Evolutionary conservation across 768 basidiomycete species (phyloP), one percentile per base, ranked within the genome.

Genomic region (Vararia minispora): DNA sequence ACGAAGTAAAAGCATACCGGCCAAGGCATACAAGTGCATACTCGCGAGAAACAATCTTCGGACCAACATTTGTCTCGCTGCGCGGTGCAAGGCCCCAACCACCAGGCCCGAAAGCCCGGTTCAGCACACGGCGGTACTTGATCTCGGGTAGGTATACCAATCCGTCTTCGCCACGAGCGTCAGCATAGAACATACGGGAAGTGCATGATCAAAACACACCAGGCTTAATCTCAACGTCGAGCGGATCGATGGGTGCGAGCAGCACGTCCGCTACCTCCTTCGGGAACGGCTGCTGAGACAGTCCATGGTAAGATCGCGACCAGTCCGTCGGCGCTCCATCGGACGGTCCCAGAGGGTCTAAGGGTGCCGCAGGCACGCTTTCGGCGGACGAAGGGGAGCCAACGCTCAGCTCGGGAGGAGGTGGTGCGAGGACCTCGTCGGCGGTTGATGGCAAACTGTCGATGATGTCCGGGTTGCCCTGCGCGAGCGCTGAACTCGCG

Each of bases 71-170:
- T 5, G 88, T 91, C 59, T 94, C 88, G 31, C 84, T 79, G 11
- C 94, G 72, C 2, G 94, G 94, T 10, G 92, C 94, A 31, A 97
- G 72, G 9, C 94, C 94, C 94, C 94, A 97, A 5, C 81, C 91
- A 6, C 94, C 94, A 14, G 94, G 94, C 9, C 94, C 91, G 51
- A 98, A 97, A 0, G 94, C 90, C 49, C 71, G 78, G 64, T 97
- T 97, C 33, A 97, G 61, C 24, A 88, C 77, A 17, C 94, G 74
- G 13, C 94, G 74, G 53, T 97, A 98, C 55, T 95, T 94, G 52
- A 97, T 98, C 60, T 97, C 94, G 14, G 94, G 94, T 6, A 98
- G 76, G 60, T 97, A 98, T 9, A 95, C 62, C 28, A 98, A 67
- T 4, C 94, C 94, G 49, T 97, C 94, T 94, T 46, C 7, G 41